Evolutionary conservation across 352 stramenopile genomes (phyloP).

Genomic region (Phytopythium oedochilum): DNA sequence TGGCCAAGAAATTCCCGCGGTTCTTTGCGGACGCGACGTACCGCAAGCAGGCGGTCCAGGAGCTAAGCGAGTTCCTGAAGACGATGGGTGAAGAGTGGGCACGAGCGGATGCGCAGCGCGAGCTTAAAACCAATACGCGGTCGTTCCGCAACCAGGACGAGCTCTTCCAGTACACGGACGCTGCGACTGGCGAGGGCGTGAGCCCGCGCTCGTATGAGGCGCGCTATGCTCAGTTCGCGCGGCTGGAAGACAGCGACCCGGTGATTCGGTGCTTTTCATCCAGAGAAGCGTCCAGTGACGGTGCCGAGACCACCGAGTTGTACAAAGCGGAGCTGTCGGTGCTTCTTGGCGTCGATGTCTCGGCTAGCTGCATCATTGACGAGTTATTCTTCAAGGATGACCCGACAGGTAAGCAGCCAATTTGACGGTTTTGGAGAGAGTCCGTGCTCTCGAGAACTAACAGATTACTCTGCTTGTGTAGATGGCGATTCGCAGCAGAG

Average conservation of each 20-base stretch:
- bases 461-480: no score
- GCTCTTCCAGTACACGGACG: constrained; percentile 51
- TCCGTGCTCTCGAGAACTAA: no score
- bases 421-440: no score
- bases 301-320: not conserved
- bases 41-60: constrained; percentile 32
- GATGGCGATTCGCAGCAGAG: not conserved
- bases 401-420: not conserved
- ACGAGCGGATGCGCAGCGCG: constrained; percentile 30
- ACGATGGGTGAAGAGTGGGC: constrained; percentile 52
- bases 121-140: constrained; percentile 28
- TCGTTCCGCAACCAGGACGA: constrained; percentile 26
- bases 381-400: constrained; percentile 21
- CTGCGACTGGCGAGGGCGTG: constrained; percentile 28
- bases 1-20: constrained; percentile 17
- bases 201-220: constrained; percentile 29
- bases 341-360: constrained; percentile 33
- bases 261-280: constrained; percentile 17
- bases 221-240: constrained; percentile 42
- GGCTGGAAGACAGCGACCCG: constrained; percentile 22
- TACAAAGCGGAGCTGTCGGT: constrained; percentile 8
- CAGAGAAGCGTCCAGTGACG: not conserved
- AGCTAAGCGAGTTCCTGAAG: constrained; percentile 33
- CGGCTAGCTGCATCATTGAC: constrained; percentile 35
- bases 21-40: constrained; percentile 37